Base-by-base conservation (phyloP, 2,329 filamentous ascomycete species). In the Zymoseptoria passerinii region DNA sequence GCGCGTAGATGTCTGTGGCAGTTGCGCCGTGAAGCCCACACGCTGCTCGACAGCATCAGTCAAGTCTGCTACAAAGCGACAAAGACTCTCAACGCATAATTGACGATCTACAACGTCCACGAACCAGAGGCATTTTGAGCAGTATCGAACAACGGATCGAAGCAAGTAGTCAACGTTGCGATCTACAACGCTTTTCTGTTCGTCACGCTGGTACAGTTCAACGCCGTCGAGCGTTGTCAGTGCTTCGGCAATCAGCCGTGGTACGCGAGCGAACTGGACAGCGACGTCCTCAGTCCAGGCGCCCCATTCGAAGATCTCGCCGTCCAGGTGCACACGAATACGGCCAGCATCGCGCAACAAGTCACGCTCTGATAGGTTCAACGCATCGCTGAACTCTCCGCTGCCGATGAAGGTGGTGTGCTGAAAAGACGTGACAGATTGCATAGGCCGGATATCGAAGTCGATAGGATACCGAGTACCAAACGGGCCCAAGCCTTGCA, bases 331-430 rank as follows among this genome's bases (percentile, higher is more conserved):
- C 19, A 83, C 70, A 5, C 65, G 66, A 54, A 73, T 69, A 65
- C 71, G 67, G 13, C 77, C 76, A 44, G 70, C 68, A 53, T 68
- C 64, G 28, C 69, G 64, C 59, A 82, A 77, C 27, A 83, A 59
- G 61, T 80, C 68, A 48, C 78, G 71, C 6, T 68, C 63, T 19
- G 57, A 53, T 9, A 80, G 18, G 9, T 70, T 61, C 4, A 85
- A 63, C 40, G 77, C 77, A 40, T 73, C 74, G 16, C 70, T 67
- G 52, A 85, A 77, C 27, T 80, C 78, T 2, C 80, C 81, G 63
- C 81, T 81, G 28, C 83, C 83, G 58, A 85, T 73, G 59, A 85
- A 81, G 4, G 81, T 83, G 51, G 73, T 75, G 50, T 77, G 70
- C 60, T 82, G 79, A 61, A 84, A 85, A 64, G 77, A 83, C 0